Evolutionary conservation across 176 grass and related monocot species (phyloP).

Genomic region (Lolium rigidum): DNA sequence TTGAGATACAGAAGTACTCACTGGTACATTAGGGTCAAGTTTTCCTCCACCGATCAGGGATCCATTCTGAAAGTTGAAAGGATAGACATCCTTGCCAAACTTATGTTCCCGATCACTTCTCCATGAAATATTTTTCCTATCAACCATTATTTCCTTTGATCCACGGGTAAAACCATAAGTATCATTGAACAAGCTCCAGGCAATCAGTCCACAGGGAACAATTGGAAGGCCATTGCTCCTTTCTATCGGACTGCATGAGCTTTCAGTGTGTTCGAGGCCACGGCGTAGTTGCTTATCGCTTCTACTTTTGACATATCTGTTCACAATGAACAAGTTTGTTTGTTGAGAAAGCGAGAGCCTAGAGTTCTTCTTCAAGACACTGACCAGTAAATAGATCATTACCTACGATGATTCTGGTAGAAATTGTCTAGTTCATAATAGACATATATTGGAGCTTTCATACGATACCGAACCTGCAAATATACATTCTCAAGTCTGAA

Average conservation of each 20-base stretch:
- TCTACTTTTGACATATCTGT: conserved; percentile 88
- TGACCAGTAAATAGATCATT: conserved; percentile 18
- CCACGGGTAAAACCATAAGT: conserved; percentile 72
- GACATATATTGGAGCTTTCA: conserved; percentile 90
- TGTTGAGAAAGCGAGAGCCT: conserved; percentile 19
- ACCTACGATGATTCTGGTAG: conserved; percentile 98
- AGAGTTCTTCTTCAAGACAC: background rate
- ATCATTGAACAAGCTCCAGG: conserved; percentile 99
- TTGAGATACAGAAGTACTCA: conserved; percentile 50
- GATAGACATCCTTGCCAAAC: conserved; percentile 93
- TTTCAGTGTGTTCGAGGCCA: conserved; percentile 62
- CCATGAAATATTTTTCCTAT: conserved; percentile 91
- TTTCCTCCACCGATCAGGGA: conserved; percentile 83
- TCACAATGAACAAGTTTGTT: conserved; percentile 30
- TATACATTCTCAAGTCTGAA: conserved; percentile 4
- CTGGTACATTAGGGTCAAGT: conserved; percentile 76
- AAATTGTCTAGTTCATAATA: conserved; percentile 97
- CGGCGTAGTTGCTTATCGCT: conserved; percentile 77
- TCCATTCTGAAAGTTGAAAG: conserved; percentile 97
- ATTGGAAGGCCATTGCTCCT: conserved; percentile 62
- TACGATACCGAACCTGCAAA: conserved; percentile 71
- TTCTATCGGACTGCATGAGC: conserved; percentile 65
- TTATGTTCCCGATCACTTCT: conserved; percentile 83
- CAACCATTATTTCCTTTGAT: conserved; percentile 59
- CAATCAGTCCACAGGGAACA: conserved; percentile 94